Percentiles rank a stretch among this genome's conserved stretches.
phyloP scores from a whole-genome alignment of 176 grass and related monocot species.

The Carex scoparia region DNA sequence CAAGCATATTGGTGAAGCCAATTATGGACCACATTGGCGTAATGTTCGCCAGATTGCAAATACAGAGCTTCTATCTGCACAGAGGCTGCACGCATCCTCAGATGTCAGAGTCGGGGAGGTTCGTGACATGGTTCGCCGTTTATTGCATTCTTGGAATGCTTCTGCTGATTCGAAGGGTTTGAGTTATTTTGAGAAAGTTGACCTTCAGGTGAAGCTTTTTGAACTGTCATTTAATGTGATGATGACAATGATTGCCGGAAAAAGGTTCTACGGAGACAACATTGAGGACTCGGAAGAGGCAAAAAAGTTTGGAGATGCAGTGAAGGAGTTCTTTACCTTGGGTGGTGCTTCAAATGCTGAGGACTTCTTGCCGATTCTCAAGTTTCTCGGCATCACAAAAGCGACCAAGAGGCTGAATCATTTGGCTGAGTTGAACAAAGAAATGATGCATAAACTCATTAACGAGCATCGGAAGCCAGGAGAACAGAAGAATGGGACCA shows the following conservation, averaged over 20 bases:
- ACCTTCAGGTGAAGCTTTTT: not conserved
- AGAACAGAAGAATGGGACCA: no score
- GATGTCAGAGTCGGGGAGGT: not conserved
- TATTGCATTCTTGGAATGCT: not conserved
- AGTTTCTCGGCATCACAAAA: no score
- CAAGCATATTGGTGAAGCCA: not conserved
- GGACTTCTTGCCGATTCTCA: no score
- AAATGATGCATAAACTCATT: no score
- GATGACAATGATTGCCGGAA: not conserved
- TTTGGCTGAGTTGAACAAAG: no score
- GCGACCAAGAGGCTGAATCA: no score
- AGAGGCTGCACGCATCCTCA: slow-evolving; percentile 2
- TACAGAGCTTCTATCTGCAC: slow-evolving; percentile 14
- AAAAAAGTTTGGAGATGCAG: not conserved
- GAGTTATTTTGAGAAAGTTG: not conserved
- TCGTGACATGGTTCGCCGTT: not conserved
- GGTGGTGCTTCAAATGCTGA: no score
- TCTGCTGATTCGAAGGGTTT: no score
- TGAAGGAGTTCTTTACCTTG: no score
- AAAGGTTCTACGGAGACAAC: not conserved
- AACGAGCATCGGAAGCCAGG: no score
- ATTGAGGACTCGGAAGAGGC: not conserved
- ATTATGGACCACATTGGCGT: slow-evolving; percentile 24
- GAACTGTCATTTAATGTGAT: slow-evolving; percentile 40
- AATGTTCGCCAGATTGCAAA: slow-evolving; percentile 27